A percentile compares a stretch with the other conserved stretches of the same genome.
phyloP scores from a whole-genome alignment of 345 rosid genomes.

The Boechera divaricarpa region DNA sequence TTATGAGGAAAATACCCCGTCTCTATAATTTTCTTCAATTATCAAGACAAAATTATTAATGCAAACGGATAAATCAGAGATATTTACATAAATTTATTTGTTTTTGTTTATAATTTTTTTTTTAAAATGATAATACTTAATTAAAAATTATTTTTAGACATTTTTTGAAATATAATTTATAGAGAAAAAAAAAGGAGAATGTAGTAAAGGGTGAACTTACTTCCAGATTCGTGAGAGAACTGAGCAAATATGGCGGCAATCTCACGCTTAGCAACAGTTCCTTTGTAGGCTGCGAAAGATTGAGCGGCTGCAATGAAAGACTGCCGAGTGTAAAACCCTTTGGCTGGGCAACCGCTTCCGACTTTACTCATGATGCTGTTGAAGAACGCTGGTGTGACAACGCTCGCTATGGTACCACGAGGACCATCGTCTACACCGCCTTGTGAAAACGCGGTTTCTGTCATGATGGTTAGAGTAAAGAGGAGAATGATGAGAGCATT shows the following conservation, averaged over 20 bases:
- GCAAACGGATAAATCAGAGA: not conserved
- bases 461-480: conserved; percentile 29
- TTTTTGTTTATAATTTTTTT: not conserved
- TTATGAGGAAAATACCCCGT: not conserved
- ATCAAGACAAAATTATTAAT: not conserved
- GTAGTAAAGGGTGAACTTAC: conserved; percentile 41
- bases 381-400: conserved; percentile 57
- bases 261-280: conserved; percentile 58
- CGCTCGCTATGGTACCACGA: conserved; percentile 47
- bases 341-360: conserved; percentile 49
- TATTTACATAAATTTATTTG: not conserved
- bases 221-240: conserved; percentile 58
- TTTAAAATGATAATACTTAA: not conserved
- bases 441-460: conserved; percentile 39
- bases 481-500: conserved; percentile 32
- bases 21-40: not conserved
- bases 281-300: conserved; percentile 42
- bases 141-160: not conserved
- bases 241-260: conserved; percentile 63
- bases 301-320: conserved; percentile 44
- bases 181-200: not conserved
- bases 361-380: conserved; percentile 52
- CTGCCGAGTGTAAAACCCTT: conserved; percentile 55
- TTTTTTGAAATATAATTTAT: not conserved
- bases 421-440: conserved; percentile 42